Percentiles rank a stretch among this genome's conserved stretches.
phyloP scores from a whole-genome alignment of 2,329 filamentous ascomycete genomes.

The Aspergillus novofumigatus region DNA sequence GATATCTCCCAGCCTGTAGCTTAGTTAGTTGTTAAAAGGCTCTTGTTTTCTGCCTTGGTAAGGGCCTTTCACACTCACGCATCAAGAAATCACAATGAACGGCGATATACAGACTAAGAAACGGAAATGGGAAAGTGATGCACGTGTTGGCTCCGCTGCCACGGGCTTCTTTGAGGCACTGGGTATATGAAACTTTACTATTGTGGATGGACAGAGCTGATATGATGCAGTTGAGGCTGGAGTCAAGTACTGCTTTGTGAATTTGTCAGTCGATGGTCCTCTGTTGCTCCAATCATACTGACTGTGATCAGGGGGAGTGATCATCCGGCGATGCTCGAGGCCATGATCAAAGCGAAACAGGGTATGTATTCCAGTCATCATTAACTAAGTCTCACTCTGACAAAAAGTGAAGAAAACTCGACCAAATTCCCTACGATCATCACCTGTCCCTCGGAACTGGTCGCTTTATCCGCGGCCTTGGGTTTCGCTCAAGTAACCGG shows the following conservation, averaged over 20 bases:
- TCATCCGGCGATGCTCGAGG: constrained; percentile 69
- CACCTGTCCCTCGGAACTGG: constrained; percentile 77
- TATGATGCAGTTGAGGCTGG: background rate
- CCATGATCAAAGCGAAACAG: constrained; percentile 68
- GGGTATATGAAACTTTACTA: background rate
- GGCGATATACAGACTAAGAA: background rate
- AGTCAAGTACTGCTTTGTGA: background rate
- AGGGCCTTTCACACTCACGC: no score
- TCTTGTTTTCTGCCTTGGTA: background rate
- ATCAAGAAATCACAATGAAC: background rate
- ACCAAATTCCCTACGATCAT: constrained; percentile 65
- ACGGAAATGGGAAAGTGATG: background rate
- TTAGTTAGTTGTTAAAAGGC: background rate
- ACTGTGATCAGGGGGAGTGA: constrained; percentile 22
- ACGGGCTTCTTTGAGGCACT: background rate
- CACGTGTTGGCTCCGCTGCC: background rate
- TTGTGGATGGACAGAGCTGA: background rate
- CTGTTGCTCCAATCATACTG: background rate
- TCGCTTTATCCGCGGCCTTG: constrained; percentile 75
- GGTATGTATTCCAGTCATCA: background rate
- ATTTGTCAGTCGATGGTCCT: background rate
- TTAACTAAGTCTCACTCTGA: background rate
- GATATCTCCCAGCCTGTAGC: background rate
- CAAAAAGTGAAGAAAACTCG: constrained; percentile 43
- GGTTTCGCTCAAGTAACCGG: constrained; percentile 68